Conservation (phyloP, 208 protist species). For the Trypanosoma congolense region DNA sequence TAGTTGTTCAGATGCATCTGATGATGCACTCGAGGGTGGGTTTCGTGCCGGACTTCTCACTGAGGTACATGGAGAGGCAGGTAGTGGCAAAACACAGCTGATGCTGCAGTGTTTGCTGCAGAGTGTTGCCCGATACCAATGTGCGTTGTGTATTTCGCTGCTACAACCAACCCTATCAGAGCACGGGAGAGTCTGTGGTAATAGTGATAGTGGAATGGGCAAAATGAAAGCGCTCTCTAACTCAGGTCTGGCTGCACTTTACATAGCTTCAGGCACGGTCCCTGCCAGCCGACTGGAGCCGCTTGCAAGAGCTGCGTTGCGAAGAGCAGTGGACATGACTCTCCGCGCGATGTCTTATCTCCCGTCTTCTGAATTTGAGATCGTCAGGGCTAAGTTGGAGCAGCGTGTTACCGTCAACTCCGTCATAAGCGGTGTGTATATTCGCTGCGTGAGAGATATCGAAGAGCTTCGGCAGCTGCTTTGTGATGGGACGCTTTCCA, state of each 20-base stretch:
- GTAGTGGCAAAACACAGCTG: constrained; percentile 77
- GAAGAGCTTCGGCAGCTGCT: constrained; percentile 37
- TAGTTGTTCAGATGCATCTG: not conserved
- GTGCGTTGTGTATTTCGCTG: not conserved
- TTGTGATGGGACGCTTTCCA: constrained; percentile 18
- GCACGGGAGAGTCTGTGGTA: not conserved
- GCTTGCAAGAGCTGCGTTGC: constrained; percentile 20
- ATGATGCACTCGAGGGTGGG: constrained; percentile 18
- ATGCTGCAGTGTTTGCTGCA: constrained; percentile 56
- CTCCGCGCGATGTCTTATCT: constrained; percentile 15
- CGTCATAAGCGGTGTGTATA: constrained; percentile 44
- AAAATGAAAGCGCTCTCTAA: not conserved
- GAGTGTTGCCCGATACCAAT: constrained; percentile 28
- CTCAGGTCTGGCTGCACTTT: constrained; percentile 26
- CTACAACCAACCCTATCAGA: not conserved
- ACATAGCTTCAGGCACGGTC: constrained; percentile 60
- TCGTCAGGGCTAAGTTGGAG: constrained; percentile 18
- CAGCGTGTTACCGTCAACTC: constrained; percentile 21
- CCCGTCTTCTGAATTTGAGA: constrained; percentile 11
- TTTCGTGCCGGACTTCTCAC: constrained; percentile 53
- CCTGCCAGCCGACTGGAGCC: constrained; percentile 29
- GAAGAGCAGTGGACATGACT: constrained; percentile 7
- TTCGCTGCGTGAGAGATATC: constrained; percentile 31
- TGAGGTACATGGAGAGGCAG: constrained; percentile 69
- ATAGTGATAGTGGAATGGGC: not conserved